Evolutionary conservation across 495 filamentous ascomycete genomes (phyloP).

Genomic region (Penicillium canescens): DNA sequence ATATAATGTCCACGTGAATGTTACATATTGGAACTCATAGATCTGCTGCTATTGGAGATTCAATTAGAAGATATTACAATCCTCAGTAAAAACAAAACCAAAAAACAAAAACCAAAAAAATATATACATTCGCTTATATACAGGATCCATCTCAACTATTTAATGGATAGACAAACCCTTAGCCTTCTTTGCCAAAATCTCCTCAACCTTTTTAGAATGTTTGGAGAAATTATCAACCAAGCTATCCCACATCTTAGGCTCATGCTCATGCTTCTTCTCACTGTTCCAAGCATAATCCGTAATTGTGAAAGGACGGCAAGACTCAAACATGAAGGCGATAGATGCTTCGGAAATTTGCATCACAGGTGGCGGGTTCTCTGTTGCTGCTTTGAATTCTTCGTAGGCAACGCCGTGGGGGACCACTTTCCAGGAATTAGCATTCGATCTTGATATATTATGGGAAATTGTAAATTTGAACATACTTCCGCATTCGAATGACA

Average conservation of each 20-base stretch:
- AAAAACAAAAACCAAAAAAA: too few species aligned
- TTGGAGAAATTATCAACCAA: constrained; percentile 51
- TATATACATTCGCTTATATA: too few species aligned
- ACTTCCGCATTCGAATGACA: constrained; percentile 58
- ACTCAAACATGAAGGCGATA: constrained; percentile 64
- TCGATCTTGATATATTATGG: background rate
- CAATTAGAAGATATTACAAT: too few species aligned
- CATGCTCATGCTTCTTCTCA: constrained; percentile 56
- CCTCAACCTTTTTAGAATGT: constrained; percentile 46
- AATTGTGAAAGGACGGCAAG: constrained; percentile 49
- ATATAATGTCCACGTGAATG: too few species aligned
- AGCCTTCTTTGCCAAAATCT: constrained; percentile 30
- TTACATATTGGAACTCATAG: too few species aligned
- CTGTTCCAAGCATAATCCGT: constrained; percentile 55
- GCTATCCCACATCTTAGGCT: constrained; percentile 57
- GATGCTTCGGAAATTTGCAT: constrained; percentile 50
- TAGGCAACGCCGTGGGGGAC: constrained; percentile 61
- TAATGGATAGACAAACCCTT: constrained; percentile 15
- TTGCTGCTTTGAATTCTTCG: constrained; percentile 64
- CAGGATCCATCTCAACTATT: background rate
- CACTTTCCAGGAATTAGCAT: constrained; percentile 25
- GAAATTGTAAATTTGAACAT: constrained; percentile 9
- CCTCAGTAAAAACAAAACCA: too few species aligned
- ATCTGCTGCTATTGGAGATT: too few species aligned
- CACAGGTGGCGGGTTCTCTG: constrained; percentile 40